A percentile compares a stretch with the other conserved stretches of the same genome.
Conservation (phyloP, 176 grass and related monocot species). For the Tuctoria greenei region DNA sequence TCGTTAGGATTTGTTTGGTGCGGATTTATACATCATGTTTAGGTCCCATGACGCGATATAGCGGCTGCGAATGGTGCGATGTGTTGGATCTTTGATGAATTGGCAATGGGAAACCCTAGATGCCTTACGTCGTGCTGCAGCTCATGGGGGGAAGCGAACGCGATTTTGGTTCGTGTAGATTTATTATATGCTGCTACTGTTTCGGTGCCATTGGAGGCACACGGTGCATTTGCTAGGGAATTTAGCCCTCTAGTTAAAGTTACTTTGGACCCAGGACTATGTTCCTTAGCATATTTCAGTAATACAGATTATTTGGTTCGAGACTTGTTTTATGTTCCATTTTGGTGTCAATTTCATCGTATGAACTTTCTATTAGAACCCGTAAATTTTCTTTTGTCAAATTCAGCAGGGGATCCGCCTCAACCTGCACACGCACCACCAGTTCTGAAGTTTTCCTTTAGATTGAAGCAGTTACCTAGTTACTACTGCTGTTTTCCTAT, state of each 20-base stretch:
- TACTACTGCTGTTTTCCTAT: slow-evolving; percentile 1
- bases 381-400: no score
- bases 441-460: not conserved
- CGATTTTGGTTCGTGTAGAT: not conserved
- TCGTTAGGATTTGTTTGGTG: slow-evolving; percentile 23
- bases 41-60: not conserved
- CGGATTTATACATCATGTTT: not conserved
- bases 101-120: not conserved
- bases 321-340: no score
- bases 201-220: not conserved
- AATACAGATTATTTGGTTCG: not conserved
- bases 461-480: not conserved
- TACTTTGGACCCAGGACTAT: not conserved
- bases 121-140: not conserved
- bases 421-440: no score
- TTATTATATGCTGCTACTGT: not conserved
- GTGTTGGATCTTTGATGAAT: not conserved
- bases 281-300: not conserved
- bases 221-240: not conserved
- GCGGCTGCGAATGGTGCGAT: not conserved
- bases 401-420: no score
- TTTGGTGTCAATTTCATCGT: no score
- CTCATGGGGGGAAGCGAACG: not conserved
- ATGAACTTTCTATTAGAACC: no score
- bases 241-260: not conserved